phyloP scores from a whole-genome alignment of 2,329 filamentous ascomycete species.

The Aureobasidium sp. region DNA sequence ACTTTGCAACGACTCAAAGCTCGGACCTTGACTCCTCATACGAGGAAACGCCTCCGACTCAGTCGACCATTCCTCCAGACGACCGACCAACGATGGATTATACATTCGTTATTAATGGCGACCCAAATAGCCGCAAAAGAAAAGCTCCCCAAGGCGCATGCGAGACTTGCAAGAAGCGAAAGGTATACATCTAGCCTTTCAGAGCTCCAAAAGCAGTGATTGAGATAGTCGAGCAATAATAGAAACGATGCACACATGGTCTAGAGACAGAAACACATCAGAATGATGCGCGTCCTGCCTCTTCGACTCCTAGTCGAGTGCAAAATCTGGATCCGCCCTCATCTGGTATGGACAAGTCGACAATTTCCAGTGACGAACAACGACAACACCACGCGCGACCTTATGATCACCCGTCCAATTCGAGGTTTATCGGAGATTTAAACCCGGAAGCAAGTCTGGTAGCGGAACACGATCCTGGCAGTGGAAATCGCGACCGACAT shows the following conservation, averaged over 20 bases:
- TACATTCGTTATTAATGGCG: slow-evolving; percentile 37
- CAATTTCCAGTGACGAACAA: background rate
- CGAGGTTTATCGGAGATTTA: slow-evolving; percentile 39
- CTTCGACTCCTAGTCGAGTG: slow-evolving; percentile 22
- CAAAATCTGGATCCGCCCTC: background rate
- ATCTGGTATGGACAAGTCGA: background rate
- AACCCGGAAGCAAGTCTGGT: slow-evolving; percentile 42
- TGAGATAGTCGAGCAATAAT: slow-evolving; percentile 19
- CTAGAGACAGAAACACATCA: slow-evolving; percentile 21
- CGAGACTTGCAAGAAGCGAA: slow-evolving; percentile 38
- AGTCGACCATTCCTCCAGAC: background rate
- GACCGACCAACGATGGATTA: slow-evolving; percentile 15
- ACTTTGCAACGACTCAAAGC: background rate
- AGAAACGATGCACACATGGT: slow-evolving; percentile 38
- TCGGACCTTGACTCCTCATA: background rate
- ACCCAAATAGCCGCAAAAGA: slow-evolving; percentile 38
- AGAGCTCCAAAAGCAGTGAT: slow-evolving; percentile 14
- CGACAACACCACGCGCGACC: background rate
- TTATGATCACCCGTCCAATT: background rate
- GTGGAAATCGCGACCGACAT: slow-evolving; percentile 20
- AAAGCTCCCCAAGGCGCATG: slow-evolving; percentile 38
- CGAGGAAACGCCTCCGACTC: background rate
- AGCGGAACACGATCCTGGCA: slow-evolving; percentile 22
- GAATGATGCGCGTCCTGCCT: background rate
- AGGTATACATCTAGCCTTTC: slow-evolving; percentile 21